Evolutionary conservation across 2,329 filamentous ascomycete species (phyloP).

Genomic region (Cytospora mali): DNA sequence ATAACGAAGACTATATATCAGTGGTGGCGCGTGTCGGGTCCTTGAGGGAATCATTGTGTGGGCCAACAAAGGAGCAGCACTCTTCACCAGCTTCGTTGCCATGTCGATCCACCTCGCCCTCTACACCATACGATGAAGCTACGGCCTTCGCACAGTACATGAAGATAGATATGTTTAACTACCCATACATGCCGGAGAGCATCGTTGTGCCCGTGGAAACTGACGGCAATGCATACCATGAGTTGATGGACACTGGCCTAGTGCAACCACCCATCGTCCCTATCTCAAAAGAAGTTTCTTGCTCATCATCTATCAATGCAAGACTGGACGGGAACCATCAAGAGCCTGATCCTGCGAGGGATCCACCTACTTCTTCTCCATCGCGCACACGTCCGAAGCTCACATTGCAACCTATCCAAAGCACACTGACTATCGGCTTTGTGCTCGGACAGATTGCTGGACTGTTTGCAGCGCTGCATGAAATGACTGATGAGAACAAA

Average conservation of each 20-base stretch:
- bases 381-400: not conserved
- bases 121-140: not conserved
- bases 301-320: not conserved
- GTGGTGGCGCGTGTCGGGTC: not conserved
- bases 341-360: not conserved
- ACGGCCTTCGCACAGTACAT: not conserved
- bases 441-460: not conserved
- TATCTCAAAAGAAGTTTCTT: not conserved
- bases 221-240: not conserved
- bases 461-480: not conserved
- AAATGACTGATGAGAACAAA: not conserved
- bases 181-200: not conserved
- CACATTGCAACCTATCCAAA: not conserved
- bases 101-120: not conserved
- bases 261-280: no score
- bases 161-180: not conserved
- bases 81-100: not conserved
- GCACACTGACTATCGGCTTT: not conserved
- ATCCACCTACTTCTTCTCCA: not conserved
- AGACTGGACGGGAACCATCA: not conserved
- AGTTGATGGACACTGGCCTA: not conserved
- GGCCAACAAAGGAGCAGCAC: not conserved
- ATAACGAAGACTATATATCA: not conserved
- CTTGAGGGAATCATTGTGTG: not conserved
- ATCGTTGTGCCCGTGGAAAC: not conserved